Percentiles rank a stretch among this genome's conserved stretches.
phyloP scores from a whole-genome alignment of 495 filamentous ascomycete genomes.

The Hypoxylon perforatum region DNA sequence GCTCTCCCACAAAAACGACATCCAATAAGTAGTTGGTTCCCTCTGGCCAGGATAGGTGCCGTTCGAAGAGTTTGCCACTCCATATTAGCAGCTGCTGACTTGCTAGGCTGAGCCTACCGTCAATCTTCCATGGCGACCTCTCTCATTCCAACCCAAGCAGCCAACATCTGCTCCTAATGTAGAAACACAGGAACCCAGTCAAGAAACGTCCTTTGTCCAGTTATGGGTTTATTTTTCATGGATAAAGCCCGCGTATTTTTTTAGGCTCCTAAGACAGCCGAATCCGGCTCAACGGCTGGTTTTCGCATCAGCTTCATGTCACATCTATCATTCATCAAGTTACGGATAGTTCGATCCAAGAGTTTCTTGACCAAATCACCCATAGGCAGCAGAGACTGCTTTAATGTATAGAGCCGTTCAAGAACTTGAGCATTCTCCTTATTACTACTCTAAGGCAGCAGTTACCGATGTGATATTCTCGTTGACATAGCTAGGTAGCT shows the following conservation, averaged over 20 bases:
- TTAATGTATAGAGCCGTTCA: neutral
- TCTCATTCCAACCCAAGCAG: no score
- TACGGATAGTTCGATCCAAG: neutral
- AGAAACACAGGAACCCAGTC: no score
- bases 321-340: neutral
- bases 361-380: no score
- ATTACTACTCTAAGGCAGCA: neutral
- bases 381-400: no score
- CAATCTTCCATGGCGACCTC: no score
- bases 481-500: conserved; percentile 10
- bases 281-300: conserved; percentile 28
- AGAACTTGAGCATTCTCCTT: neutral
- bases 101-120: no score
- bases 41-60: neutral
- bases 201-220: no score
- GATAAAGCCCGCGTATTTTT: no score
- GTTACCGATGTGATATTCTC: neutral
- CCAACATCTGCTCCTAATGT: no score
- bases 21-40: neutral
- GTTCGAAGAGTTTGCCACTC: no score
- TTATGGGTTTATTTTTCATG: no score
- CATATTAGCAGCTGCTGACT: no score
- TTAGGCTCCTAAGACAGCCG: conserved; percentile 12
- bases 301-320: neutral
- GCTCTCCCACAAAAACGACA: neutral